Conservation (phyloP, 345 rosid genomes). For the Lenwebbia sp. region DNA sequence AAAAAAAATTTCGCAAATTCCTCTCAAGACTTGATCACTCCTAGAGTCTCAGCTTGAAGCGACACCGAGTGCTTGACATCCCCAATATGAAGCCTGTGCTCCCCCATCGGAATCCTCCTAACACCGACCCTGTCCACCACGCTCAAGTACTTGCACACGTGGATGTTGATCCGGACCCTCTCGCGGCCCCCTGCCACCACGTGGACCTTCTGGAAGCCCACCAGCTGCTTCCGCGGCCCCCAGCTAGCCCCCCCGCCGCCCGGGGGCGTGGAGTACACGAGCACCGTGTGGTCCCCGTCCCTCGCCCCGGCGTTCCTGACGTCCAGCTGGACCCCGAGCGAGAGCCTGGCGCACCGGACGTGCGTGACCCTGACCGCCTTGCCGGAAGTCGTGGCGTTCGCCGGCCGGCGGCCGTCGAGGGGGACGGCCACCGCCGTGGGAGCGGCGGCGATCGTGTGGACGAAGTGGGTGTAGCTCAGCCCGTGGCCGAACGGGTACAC, state of each 20-base stretch:
- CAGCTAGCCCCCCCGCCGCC: conserved; percentile 27
- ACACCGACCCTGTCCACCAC: conserved; percentile 70
- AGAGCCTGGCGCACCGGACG: conserved; percentile 40
- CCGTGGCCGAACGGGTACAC: conserved; percentile 89
- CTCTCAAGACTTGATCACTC: conserved; percentile 34
- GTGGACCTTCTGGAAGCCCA: conserved; percentile 55
- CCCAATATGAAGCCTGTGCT: conserved; percentile 63
- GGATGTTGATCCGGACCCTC: conserved; percentile 48
- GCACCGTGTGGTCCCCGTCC: conserved; percentile 57
- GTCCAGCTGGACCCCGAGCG: conserved; percentile 53
- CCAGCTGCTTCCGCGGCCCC: conserved; percentile 69
- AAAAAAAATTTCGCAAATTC: background rate
- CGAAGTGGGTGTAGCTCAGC: conserved; percentile 64
- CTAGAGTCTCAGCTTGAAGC: conserved; percentile 44
- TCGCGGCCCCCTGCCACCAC: conserved; percentile 39
- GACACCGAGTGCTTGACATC: conserved; percentile 43
- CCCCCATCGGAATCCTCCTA: conserved; percentile 82
- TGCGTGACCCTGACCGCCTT: conserved; percentile 66
- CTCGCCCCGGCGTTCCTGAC: conserved; percentile 51
- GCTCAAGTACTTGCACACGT: conserved; percentile 78
- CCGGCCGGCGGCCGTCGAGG: conserved; percentile 31
- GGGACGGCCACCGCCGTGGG: conserved; percentile 40
- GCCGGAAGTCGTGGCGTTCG: conserved; percentile 31
- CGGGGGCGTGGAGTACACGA: conserved; percentile 65
- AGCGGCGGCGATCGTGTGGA: conserved; percentile 40